Conservation (phyloP, 331 rosid genomes). For the Malus hybrid region DNA sequence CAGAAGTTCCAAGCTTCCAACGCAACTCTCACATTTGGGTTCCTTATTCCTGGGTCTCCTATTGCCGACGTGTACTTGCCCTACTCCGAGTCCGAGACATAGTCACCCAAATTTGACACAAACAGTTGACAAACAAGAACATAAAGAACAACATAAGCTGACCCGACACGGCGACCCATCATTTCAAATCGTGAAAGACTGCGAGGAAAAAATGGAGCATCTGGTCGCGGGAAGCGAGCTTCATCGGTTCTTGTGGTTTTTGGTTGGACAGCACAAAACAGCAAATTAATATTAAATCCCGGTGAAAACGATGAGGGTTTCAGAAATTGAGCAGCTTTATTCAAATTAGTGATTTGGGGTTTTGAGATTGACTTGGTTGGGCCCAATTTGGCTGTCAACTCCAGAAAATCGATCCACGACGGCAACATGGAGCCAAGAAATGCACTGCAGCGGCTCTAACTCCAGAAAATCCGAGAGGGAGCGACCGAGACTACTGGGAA, state of each 20-base stretch:
- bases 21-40: constrained; percentile 41
- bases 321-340: no score
- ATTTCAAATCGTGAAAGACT: neutral
- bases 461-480: no score
- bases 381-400: no score
- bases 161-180: constrained; percentile 4
- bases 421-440: no score
- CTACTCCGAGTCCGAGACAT: neutral
- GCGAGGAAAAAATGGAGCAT: neutral
- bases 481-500: no score
- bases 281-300: neutral
- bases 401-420: no score
- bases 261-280: neutral
- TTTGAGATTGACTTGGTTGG: no score
- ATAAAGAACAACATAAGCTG: constrained; percentile 6
- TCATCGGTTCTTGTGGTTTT: neutral
- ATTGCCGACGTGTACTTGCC: constrained; percentile 24
- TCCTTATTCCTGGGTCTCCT: constrained; percentile 53
- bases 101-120: neutral
- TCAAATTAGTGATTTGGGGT: no score
- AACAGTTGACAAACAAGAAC: constrained; percentile 10
- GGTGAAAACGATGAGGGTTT: neutral
- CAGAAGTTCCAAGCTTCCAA: constrained; percentile 59
- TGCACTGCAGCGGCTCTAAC: no score
- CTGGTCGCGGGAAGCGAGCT: neutral